Base-by-base conservation (phyloP, 768 basidiomycete genomes). In the Epithele typhae region DNA sequence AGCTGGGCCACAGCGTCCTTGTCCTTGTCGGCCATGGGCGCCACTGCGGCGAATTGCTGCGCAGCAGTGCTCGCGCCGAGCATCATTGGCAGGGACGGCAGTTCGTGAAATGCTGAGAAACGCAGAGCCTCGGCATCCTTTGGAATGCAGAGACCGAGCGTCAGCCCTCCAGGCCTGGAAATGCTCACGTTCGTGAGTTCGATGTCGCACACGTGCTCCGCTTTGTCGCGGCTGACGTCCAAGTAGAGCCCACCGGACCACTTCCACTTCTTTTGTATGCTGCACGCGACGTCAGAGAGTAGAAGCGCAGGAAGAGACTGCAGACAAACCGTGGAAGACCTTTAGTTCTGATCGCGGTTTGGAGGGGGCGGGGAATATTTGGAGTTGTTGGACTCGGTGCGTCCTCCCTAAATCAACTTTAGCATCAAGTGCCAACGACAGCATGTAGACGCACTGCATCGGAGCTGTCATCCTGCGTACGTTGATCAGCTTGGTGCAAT, bases 231-330 rank as follows among this genome's bases (percentile, higher is more conserved):
- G 17, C 61, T 60, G 2, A 63, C 62, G 21, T 66, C 67, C 18
- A 76, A 67, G 44, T 71, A 69, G 23, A 86, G 65, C 18, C 75
- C 65, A 19, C 83, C 84, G 30, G 70, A 65, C 85, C 86, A 87
- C 52, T 70, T 79, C 78, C 78, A 87, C 43, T 76, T 76, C 58
- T 78, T 79, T 18, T 68, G 68, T 33, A 79, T 76, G 52, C 82
- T 84, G 45, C 1, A 34, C 12, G 41, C 8, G 4, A 1, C 5
- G 22, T 46, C 18, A 51, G 30, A 32, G 30, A 32, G 32, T 19
- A 33, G 3, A 32, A 22, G 23, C 24, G 22, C 19, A 23, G 15
- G 18, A n/a, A 22, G 41, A 3, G 15, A 22, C 27, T 30, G 27
- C 27, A 30, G 8, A 30, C 27, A 18, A 2, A 5, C 14, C 5